Evolutionary conservation across 2,329 filamentous ascomycete genomes (phyloP).

Genomic region (Botrytis hyacinthi): DNA sequence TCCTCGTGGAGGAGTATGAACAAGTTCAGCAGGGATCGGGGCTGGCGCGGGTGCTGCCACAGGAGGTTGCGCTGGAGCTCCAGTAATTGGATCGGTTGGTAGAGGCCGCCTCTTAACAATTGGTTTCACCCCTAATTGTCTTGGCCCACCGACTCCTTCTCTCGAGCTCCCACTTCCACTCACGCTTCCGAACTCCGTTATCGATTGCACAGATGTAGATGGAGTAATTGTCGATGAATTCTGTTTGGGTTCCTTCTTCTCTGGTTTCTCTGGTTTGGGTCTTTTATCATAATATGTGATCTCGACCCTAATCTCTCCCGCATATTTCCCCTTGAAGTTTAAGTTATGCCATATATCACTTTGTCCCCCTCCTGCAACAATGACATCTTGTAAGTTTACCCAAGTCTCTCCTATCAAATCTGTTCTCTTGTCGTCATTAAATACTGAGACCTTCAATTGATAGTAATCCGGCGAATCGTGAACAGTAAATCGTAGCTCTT

Average conservation of each 20-base stretch:
- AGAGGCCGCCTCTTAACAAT: conserved; percentile 80
- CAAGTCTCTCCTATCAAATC: conserved; percentile 94
- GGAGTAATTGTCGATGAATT: conserved; percentile 38
- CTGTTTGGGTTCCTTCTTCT: conserved; percentile 44
- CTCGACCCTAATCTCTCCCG: conserved; percentile 90
- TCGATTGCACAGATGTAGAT: conserved; percentile 35
- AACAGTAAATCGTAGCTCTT: conserved; percentile 92
- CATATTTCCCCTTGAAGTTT: conserved; percentile 89
- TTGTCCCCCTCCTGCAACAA: conserved; percentile 86
- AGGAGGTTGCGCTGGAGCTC: conserved; percentile 38
- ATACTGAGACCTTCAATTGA: conserved; percentile 90
- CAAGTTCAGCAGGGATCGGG: conserved; percentile 42
- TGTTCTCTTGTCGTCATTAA: conserved; percentile 98
- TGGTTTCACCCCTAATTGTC: conserved; percentile 49
- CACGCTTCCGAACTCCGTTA: conserved; percentile 15
- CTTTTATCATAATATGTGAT: conserved; percentile 93
- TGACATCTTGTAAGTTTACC: conserved; percentile 77
- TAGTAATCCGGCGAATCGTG: conserved; percentile 97
- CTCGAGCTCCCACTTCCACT: conserved; percentile 27
- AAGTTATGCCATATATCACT: conserved; percentile 89
- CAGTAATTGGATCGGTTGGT: conserved; percentile 69
- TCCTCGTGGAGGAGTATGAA: conserved; percentile 48
- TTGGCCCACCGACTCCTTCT: conserved; percentile 41
- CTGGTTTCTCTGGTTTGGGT: conserved; percentile 73
- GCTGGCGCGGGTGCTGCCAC: conserved; percentile 47